These are phyloP conservation scores for Phytophthora rubi DNA, from an alignment of 352 stramenopile species.

Conservation along the genomic window DNA sequence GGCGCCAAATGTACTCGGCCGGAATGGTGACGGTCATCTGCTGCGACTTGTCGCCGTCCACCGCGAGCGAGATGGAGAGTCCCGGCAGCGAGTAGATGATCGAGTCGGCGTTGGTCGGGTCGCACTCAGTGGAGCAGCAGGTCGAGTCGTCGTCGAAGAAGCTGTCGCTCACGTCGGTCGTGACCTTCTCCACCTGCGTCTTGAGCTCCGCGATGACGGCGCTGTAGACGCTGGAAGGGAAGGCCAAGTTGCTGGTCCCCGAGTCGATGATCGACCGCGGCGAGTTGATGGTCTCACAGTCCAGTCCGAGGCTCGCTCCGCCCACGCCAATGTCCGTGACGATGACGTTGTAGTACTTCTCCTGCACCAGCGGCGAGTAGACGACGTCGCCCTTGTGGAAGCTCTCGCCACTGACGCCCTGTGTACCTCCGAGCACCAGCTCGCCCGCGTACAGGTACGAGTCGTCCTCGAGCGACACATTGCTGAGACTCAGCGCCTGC, in stretches of 20 bases:
- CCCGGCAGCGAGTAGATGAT: conserved; percentile 68
- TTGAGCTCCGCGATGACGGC: conserved; percentile 64
- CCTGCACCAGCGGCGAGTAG: conserved; percentile 79
- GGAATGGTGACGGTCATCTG: conserved; percentile 81
- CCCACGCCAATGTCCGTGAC: conserved; percentile 70
- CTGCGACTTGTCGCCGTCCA: conserved; percentile 50
- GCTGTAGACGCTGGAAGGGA: conserved; percentile 72
- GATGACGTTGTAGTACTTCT: conserved; percentile 83
- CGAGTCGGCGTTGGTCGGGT: conserved; percentile 67
- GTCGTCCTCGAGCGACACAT: conserved; percentile 40
- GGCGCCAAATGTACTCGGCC: conserved; percentile 85
- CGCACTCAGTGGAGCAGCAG: conserved; percentile 74
- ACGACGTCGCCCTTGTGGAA: conserved; percentile 70
- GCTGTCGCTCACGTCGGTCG: conserved; percentile 45
- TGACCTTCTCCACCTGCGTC: conserved; percentile 53
- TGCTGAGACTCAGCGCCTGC: conserved; percentile 58
- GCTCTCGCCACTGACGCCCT: conserved; percentile 48
- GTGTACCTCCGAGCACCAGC: conserved; percentile 63
- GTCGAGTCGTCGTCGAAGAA: conserved; percentile 78
- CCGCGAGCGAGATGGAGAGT: conserved; percentile 67
- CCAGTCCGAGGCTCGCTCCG: conserved; percentile 49
- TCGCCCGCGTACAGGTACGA: conserved; percentile 63
- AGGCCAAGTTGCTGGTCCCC: conserved; percentile 81
- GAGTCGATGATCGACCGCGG: conserved; percentile 79
- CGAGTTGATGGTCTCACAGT: conserved; percentile 76